Base-by-base conservation (phyloP, 2,329 filamentous ascomycete genomes). In the Lecanicillium sp. region DNA sequence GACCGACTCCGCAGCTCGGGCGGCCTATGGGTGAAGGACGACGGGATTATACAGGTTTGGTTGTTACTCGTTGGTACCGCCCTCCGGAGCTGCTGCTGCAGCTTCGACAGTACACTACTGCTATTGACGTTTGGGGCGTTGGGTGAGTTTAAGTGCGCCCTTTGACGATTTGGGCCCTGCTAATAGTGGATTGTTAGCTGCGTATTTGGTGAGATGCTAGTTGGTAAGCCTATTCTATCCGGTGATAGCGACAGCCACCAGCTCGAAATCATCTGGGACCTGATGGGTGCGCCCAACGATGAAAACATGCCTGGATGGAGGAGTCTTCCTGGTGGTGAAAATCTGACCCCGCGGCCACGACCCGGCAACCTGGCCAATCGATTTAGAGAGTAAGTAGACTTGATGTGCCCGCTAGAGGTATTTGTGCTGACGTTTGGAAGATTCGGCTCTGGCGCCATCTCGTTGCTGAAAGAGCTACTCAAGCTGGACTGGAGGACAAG, bases 91-190 rank as follows among this genome's bases (percentile, higher is more conserved):
- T 98, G 29, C 69, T 98, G 22, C 72, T 98, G 35, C 84, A 90
- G 47, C 70, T 98, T 22, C 81, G 88, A 51, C 79, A 79, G 48
- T 98, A 98, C 62, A 98, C 92, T n/a, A 87, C 89, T 12, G 89
- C 92, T 9, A 95, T 98, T 52, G 92, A 98, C 60, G 79, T 98
- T 64, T 98, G 92, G 92, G 92, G 92, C 51, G 90, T 95, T 49
- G 92, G 90, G 84, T 89, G 70, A 67, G 78, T 58, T 37, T 37
- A 40, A 9, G 35, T 32, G 34, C 6, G 7, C 45, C n/a, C 27
- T 37, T 4, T 6, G 4, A 18, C 15, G 5, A 9, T 7, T 27
- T 38, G 7, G 7, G 14, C 11, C 2, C 15, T n/a, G 31, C 55
- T 57, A 38, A 59, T 37, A 11, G 6, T 25, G 11, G 7, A 22